phyloP scores from a whole-genome alignment of 2,329 filamentous ascomycete species.

The Pseudogymnoascus sp. region DNA sequence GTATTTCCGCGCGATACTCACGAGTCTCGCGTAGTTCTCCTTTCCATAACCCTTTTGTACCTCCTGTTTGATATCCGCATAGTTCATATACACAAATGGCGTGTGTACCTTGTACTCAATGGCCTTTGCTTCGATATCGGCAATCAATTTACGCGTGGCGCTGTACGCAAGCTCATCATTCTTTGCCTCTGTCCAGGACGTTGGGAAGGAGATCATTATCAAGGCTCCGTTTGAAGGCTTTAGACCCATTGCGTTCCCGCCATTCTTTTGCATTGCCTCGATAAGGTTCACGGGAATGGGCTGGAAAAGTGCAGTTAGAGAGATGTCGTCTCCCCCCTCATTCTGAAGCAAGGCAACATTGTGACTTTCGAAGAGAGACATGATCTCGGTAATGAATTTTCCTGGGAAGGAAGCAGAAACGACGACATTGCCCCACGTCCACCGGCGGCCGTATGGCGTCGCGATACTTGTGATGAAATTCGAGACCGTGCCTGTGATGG shows the following conservation, averaged over 20 bases:
- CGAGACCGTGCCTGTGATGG: not conserved
- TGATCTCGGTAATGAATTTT: not conserved
- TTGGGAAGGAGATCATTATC: slow-evolving; percentile 10
- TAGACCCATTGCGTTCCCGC: not conserved
- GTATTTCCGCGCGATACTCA: slow-evolving; percentile 1
- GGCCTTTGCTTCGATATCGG: not conserved
- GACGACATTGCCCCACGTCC: not conserved
- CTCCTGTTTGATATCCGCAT: slow-evolving; percentile 36
- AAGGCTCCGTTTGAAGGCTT: not conserved
- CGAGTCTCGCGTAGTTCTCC: slow-evolving; percentile 32
- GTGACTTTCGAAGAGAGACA: not conserved
- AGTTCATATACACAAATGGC: slow-evolving; percentile 36
- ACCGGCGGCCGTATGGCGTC: not conserved
- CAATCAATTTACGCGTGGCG: not conserved
- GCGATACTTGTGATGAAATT: not conserved
- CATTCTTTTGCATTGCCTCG: not conserved
- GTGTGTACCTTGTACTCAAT: slow-evolving; percentile 7
- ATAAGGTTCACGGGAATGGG: not conserved
- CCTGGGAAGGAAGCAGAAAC: not conserved
- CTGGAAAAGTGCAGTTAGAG: not conserved
- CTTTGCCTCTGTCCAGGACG: not conserved
- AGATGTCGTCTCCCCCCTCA: not conserved
- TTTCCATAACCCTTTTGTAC: slow-evolving; percentile 36
- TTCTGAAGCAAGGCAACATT: not conserved
- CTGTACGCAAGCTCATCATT: not conserved